These are phyloP conservation scores for Ottelia alismoides DNA, from an alignment of 106 monocot genomes.

Conservation along the genomic window DNA sequence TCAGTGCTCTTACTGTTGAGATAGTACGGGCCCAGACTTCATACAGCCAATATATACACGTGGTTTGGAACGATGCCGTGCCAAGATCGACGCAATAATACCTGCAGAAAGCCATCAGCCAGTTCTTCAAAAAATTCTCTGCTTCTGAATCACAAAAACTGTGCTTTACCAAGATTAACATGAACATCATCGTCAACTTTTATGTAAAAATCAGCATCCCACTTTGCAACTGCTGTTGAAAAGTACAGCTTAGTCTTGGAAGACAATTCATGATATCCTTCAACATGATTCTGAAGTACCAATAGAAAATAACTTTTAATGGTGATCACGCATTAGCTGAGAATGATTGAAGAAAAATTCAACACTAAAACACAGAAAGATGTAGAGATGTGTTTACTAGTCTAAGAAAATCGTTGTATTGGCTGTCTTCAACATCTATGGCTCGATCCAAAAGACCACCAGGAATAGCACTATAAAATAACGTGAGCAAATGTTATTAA, in stretches of 20 bases:
- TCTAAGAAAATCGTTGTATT: constrained; percentile 50
- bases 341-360: background rate
- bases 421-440: constrained; percentile 42
- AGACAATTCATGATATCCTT: constrained; percentile 54
- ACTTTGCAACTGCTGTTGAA: constrained; percentile 47
- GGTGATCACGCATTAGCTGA: background rate
- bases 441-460: constrained; percentile 37
- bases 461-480: constrained; percentile 27
- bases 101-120: constrained; percentile 21
- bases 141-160: background rate
- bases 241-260: constrained; percentile 56
- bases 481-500: background rate
- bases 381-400: constrained; percentile 20
- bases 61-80: constrained; percentile 60
- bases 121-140: background rate
- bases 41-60: constrained; percentile 81
- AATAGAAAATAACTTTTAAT: background rate
- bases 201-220: constrained; percentile 69
- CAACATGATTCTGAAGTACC: constrained; percentile 40
- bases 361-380: background rate
- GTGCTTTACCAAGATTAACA: constrained; percentile 47
- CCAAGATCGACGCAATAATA: constrained; percentile 35
- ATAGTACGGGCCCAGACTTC: constrained; percentile 85
- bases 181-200: constrained; percentile 75
- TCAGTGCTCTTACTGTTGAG: constrained; percentile 43